A percentile compares a stretch with the other conserved stretches of the same genome.
Evolutionary conservation across 257 asterid species (phyloP).

Genomic region (Solanum piurae): DNA sequence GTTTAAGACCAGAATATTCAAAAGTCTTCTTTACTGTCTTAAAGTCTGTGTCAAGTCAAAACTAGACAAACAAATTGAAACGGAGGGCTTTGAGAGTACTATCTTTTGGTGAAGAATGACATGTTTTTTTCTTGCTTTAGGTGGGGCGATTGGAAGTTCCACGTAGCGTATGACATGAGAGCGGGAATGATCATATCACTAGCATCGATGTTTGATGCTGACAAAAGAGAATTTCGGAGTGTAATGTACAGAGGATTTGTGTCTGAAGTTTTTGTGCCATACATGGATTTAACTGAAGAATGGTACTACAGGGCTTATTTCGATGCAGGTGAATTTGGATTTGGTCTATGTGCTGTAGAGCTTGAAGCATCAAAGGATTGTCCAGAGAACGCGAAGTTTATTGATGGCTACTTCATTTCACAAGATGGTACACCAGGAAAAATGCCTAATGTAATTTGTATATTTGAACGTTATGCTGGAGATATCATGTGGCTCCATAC

Average conservation of each 20-base stretch:
- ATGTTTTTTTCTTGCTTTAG: slow-evolving; percentile 13
- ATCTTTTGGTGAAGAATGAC: no score
- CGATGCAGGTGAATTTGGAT: slow-evolving; percentile 60
- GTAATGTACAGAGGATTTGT: slow-evolving; percentile 62
- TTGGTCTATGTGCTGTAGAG: slow-evolving; percentile 39
- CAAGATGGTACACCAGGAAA: slow-evolving; percentile 37
- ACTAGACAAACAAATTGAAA: neutral
- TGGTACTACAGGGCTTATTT: slow-evolving; percentile 57
- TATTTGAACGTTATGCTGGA: slow-evolving; percentile 52
- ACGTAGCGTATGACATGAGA: slow-evolving; percentile 52
- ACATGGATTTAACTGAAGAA: slow-evolving; percentile 64
- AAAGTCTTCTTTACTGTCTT: neutral
- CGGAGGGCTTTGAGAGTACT: neutral
- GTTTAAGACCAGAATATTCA: no score
- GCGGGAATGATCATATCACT: slow-evolving; percentile 56
- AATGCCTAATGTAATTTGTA: slow-evolving; percentile 29
- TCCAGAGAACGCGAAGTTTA: slow-evolving; percentile 40
- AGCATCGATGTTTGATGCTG: slow-evolving; percentile 48
- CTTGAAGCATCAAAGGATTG: slow-evolving; percentile 56
- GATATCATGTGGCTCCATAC: slow-evolving; percentile 73
- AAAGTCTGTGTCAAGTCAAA: neutral
- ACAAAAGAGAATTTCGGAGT: slow-evolving; percentile 23
- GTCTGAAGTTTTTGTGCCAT: slow-evolving; percentile 71
- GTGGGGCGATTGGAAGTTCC: slow-evolving; percentile 67
- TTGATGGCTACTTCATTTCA: slow-evolving; percentile 38